Evolutionary conservation across 331 rosid genomes (phyloP), one percentile per base, ranked within the genome.

Genomic region (Saraca asoca): DNA sequence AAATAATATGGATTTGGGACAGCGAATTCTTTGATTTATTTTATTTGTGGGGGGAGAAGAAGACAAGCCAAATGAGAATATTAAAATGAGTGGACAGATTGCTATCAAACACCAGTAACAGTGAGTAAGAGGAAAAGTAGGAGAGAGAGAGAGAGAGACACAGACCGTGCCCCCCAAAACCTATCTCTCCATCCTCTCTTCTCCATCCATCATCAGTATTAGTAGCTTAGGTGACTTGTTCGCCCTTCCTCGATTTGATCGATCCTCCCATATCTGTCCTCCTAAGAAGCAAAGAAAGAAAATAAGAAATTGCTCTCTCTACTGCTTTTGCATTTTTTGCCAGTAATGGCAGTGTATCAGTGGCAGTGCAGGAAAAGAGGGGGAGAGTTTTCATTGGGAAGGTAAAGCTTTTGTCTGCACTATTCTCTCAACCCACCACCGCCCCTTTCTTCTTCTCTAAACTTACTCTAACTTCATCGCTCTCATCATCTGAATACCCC

Each of bases 381-480:
- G 78, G 45, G 83, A 73, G 95, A 73, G 89, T 85, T 88, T 82
- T 83, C 88, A 86, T 91, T 68, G 97, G 97, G 91, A 88, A 91
- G 95, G 97, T 79, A 87, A 90, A 24, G 82, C 66, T 85, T 77
- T 65, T 75, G 63, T 76, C 62, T 56, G 68, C 60, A 39, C 49
- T 68, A 72, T 20, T 61, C 58, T 60, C 51, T 49, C 39, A 38
- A n/a, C 3, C 39, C 9, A 9, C 62, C 75, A 39, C 39, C 42
- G 41, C 15, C 48, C 66, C 9, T 5, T 24, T 10, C 52, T 20
- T 39, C 50, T 51, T 64, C 15, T 38, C 1, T 46, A 60, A 1
- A 1, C 31, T 1, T 3, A 69, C 51, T 46, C 44, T 6, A 9
- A n/a, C 20, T 48, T 62, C 43, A 55, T 41, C 31, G 31, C 17